Evolutionary conservation across 371 early-diverging fungal species (phyloP).

Genomic region (Mucor irregularis): DNA sequence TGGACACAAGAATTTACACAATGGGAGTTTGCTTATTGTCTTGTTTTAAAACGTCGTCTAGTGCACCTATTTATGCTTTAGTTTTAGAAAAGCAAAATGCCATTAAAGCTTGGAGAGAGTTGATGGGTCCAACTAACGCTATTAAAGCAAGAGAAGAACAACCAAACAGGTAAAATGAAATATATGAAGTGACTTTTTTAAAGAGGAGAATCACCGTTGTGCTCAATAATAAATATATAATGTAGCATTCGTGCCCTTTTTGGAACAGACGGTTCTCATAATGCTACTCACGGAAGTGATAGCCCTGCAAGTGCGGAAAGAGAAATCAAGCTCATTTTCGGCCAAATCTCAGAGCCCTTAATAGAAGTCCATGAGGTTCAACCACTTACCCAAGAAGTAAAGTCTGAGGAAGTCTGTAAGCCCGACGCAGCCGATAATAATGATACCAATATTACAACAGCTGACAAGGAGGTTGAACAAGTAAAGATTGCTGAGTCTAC

Average conservation of each 20-base stretch:
- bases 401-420: neutral
- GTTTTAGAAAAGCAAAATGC: constrained; percentile 68
- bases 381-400: neutral
- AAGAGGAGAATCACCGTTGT: neutral
- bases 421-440: neutral
- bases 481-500: too few relatives aligned
- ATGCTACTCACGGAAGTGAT: constrained; percentile 80
- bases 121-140: constrained; percentile 81
- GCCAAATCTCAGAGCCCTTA: neutral
- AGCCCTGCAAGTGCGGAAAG: constrained; percentile 63
- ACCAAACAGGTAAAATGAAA: constrained; percentile 59
- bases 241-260: constrained; percentile 60
- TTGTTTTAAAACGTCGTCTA: constrained; percentile 16
- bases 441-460: too few relatives aligned
- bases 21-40: constrained; percentile 3
- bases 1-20: neutral
- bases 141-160: constrained; percentile 59
- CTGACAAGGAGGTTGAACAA: neutral
- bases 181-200: neutral
- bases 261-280: constrained; percentile 66
- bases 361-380: neutral
- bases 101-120: constrained; percentile 65
- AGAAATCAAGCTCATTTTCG: constrained; percentile 53
- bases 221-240: neutral
- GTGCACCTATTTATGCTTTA: constrained; percentile 67